phyloP scores from a whole-genome alignment of 2,329 filamentous ascomycete genomes.

The Tolypocladium ovalisporum region DNA sequence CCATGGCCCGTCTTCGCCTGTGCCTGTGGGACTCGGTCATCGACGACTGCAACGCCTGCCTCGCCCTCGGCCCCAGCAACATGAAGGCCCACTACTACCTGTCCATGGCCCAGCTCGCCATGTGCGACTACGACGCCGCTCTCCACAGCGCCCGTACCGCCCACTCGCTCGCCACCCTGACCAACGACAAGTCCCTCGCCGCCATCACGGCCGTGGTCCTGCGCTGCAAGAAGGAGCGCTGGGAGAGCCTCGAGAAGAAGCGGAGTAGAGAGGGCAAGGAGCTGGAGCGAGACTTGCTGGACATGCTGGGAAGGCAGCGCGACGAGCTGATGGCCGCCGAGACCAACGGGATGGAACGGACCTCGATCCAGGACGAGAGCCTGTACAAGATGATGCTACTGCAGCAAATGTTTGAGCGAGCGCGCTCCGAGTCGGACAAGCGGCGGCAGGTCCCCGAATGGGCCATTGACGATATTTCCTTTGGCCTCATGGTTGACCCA shows the following conservation, averaged over 20 bases:
- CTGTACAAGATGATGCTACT: conserved; percentile 33
- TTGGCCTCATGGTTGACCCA: conserved; percentile 64
- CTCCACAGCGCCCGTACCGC: conserved; percentile 59
- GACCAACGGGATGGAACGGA: conserved; percentile 35
- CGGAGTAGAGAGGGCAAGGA: conserved; percentile 44
- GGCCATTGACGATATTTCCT: conserved; percentile 66
- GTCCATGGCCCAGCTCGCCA: conserved; percentile 68
- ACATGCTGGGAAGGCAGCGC: conserved; percentile 35
- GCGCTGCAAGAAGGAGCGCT: conserved; percentile 73
- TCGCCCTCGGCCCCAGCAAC: conserved; percentile 51
- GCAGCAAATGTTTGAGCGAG: conserved; percentile 39
- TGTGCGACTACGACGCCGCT: conserved; percentile 56
- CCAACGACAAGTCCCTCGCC: conserved; percentile 55
- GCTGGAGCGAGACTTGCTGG: conserved; percentile 50
- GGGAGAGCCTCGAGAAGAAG: conserved; percentile 62
- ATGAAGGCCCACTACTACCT: conserved; percentile 82
- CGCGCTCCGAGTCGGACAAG: conserved; percentile 31
- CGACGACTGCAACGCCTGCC: conserved; percentile 64
- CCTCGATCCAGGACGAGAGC: conserved; percentile 36
- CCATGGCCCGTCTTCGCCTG: conserved; percentile 70
- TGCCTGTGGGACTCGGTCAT: conserved; percentile 63
- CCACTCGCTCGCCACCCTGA: conserved; percentile 56
- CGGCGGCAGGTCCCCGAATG: conserved; percentile 60
- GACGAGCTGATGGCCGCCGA: conserved; percentile 28
- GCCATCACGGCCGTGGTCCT: conserved; percentile 66